These are phyloP conservation scores for Nectriaceae sp. DNA, from an alignment of 2,329 filamentous ascomycete species.

Conservation along the genomic window DNA sequence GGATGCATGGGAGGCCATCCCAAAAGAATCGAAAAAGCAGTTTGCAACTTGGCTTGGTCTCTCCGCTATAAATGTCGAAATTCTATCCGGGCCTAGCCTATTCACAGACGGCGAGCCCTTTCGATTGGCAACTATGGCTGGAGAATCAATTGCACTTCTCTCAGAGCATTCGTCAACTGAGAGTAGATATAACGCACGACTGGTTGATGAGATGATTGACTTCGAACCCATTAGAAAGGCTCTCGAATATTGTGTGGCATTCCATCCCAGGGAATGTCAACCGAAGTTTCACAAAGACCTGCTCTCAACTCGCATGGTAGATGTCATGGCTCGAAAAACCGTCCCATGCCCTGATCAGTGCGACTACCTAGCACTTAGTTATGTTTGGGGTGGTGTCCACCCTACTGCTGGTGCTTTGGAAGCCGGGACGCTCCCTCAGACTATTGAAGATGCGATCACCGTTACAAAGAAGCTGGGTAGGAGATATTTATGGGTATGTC, in stretches of 20 bases:
- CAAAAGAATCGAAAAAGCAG: background rate
- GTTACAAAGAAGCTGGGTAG: conserved; percentile 3
- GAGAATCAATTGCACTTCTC: conserved; percentile 1
- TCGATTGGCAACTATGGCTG: background rate
- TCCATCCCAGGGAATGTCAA: background rate
- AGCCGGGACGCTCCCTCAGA: conserved; percentile 2
- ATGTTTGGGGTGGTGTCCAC: conserved; percentile 11
- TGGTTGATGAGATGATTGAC: background rate
- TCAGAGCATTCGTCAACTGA: background rate
- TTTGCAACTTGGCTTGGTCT: conserved; percentile 1
- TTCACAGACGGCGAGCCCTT: background rate
- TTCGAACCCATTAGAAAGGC: background rate
- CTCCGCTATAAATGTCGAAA: background rate
- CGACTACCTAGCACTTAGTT: conserved; percentile 12
- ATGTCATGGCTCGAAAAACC: background rate
- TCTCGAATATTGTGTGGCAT: background rate
- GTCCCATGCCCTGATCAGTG: background rate
- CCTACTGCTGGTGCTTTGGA: background rate
- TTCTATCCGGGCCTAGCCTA: background rate
- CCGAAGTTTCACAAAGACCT: background rate
- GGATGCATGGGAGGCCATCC: background rate
- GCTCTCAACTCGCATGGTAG: background rate
- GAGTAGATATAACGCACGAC: background rate
- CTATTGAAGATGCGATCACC: conserved; percentile 6
- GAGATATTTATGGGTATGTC: conserved; percentile 6